These are phyloP conservation scores for Pelargonium fulgidum DNA, from an alignment of 441 rosid species.

Conservation along the genomic window DNA sequence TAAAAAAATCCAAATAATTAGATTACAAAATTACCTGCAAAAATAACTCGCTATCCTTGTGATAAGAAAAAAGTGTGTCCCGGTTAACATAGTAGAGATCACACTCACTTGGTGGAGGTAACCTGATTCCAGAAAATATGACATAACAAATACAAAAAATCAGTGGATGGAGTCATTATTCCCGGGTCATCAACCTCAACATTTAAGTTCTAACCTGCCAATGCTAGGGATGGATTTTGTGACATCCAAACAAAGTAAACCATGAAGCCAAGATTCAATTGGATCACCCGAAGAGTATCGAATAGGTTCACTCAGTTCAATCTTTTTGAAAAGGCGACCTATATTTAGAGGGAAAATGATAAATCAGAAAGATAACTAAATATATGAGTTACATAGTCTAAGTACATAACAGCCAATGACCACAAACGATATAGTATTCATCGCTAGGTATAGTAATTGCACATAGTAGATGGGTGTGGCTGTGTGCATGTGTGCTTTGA, in stretches of 20 bases:
- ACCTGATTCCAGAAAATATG: slow-evolving; percentile 34
- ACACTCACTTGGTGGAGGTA: slow-evolving; percentile 81
- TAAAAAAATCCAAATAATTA: slow-evolving; percentile 12
- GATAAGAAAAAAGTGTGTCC: slow-evolving; percentile 89
- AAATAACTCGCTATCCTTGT: slow-evolving; percentile 91
- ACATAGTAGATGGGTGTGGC: not conserved
- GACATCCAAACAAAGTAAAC: slow-evolving; percentile 86
- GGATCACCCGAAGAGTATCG: slow-evolving; percentile 93
- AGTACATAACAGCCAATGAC: slow-evolving; percentile 8
- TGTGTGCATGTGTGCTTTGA: not conserved
- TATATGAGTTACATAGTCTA: not conserved
- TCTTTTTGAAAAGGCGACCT: slow-evolving; percentile 87
- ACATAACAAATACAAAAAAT: slow-evolving; percentile 16
- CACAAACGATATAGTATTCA: not conserved
- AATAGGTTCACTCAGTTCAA: slow-evolving; percentile 85
- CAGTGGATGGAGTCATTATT: slow-evolving; percentile 10
- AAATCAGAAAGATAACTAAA: slow-evolving; percentile 16
- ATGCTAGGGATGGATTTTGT: slow-evolving; percentile 62
- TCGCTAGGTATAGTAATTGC: not conserved
- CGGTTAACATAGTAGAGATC: slow-evolving; percentile 92
- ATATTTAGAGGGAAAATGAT: slow-evolving; percentile 17
- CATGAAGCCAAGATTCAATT: slow-evolving; percentile 91
- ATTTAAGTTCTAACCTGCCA: slow-evolving; percentile 42
- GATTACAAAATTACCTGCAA: slow-evolving; percentile 53
- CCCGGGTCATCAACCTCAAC: not conserved